These are phyloP conservation scores for Loxodes magnus DNA, from an alignment of 73 alveolate species.

Conservation along the genomic window DNA sequence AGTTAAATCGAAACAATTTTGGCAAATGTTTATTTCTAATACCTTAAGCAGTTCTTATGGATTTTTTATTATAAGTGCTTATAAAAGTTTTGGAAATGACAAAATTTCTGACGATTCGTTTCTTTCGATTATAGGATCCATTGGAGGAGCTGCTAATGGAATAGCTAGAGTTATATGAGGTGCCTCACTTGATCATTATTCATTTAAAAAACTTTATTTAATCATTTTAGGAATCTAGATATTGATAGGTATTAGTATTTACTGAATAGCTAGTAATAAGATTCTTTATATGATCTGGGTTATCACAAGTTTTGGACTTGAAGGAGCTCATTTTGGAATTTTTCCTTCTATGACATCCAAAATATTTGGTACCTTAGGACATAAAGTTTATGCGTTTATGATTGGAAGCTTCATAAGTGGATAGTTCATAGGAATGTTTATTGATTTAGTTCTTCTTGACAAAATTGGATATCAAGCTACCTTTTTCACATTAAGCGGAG, in stretches of 20 bases:
- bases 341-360: slow-evolving; percentile 34
- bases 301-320: slow-evolving; percentile 9
- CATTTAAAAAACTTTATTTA: slow-evolving; percentile 22
- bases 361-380: slow-evolving; percentile 38
- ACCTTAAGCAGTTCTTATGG: slow-evolving; percentile 21
- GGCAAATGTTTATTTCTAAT: slow-evolving; percentile 14
- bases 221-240: slow-evolving; percentile 12
- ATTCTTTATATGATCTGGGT: slow-evolving; percentile 34
- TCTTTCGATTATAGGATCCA: slow-evolving; percentile 47
- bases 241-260: slow-evolving; percentile 8
- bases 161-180: slow-evolving; percentile 35
- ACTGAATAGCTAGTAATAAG: not conserved
- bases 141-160: slow-evolving; percentile 38
- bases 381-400: no score
- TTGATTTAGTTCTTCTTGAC: no score
- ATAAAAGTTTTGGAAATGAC: slow-evolving; percentile 26
- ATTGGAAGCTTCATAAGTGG: no score
- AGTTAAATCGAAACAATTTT: slow-evolving; percentile 4
- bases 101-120: slow-evolving; percentile 20
- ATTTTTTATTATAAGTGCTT: slow-evolving; percentile 24
- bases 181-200: slow-evolving; percentile 11
- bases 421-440: no score
- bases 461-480: no score
- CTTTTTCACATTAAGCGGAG: no score
- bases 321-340: slow-evolving; percentile 43